Base-by-base conservation (phyloP, 2,329 filamentous ascomycete genomes). In the Hypoxylon sp. region DNA sequence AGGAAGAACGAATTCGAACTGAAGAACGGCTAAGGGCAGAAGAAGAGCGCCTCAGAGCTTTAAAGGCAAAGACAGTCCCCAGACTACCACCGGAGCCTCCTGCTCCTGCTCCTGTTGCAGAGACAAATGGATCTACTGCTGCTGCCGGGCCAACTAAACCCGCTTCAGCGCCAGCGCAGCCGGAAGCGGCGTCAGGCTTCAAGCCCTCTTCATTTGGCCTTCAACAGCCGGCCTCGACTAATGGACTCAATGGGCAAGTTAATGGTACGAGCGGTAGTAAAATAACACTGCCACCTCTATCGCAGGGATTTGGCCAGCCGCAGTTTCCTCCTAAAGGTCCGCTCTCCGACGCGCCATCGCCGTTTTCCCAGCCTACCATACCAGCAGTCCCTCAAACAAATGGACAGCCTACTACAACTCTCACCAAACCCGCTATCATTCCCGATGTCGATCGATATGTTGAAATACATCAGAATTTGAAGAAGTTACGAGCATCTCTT, bases 381-480 rank as follows among this genome's bases (percentile, higher is more conserved):
- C 50, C 68, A 30, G 6, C 64, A 33, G 2, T 48, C 22, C 24
- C 61, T 45, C 73, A 69, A 26, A 64, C 61, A 24, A 73, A 70
- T 61, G 62, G 68, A 14, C 7, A 57, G 14, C 24, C 69, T 24
- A 12, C 60, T 33, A 33, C 68, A 3, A 24, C 67, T 20, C 58
- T 52, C 52, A 45, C 57, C 55, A 72, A 65, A 36, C 61, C 72
- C n/a, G 38, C 60, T 8, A n/a, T 30, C 28, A 36, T 26, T 28
- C 20, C 26, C 22, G 49, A 40, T 7, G 16, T 20, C n/a, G 82
- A 86, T 64, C 79, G 82, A 57, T 84, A 87, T 66, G 65, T 78
- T 1, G 77, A 84, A 58, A 87, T 96, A 24, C 92, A 95, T 73
- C 82, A 87, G 64, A 87, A 86, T 40, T 82, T 96, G 22, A 96